Base-by-base conservation (phyloP, 306 rosid genomes). In the Cotoneaster glaucophyllus region DNA sequence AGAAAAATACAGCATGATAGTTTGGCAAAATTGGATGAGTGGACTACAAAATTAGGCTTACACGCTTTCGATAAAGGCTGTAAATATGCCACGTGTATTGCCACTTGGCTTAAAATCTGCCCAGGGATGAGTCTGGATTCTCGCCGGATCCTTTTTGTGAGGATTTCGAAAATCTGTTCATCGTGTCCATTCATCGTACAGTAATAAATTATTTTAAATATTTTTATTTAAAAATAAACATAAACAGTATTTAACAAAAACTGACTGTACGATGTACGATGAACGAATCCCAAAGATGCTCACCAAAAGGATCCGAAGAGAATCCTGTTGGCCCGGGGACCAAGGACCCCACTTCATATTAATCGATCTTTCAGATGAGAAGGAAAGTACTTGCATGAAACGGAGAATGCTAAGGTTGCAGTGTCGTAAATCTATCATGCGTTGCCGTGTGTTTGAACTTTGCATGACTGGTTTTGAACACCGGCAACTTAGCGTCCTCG, bases 111-210 rank as follows among this genome's bases (percentile, higher is more conserved):
- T 34, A 6, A 34, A 0, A 34, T 8, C 39, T 34, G 37, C 7
- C 37, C 7, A 5, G 37, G 0, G 6, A 32, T 7, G 0, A 1
- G 6, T 32, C 1, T 1, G 1, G 34, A 32, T 32, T 32, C 7
- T 31, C 1, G 6, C 1, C 34, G 6, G 6, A 31, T 4, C 34
- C 1, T 32, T 6, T 31, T 31, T 4, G 34, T 31, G 0, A 32
- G 1, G 0, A 32, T 32, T 0, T 5, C 34, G 0, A 1, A 32
- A 0, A 32, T 32, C 6, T 1, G 6, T 4, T 1, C 5, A 1
- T 32, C 34, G 7, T 32, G 1, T 32, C 34, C 34, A 1, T 32
- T 32, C 7, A 32, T 32, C 6, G 34, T 32, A 1, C 1, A 3
- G 0, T 0, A 6, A 32, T 0, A 32, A 32, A 32, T 32, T 7